A percentile compares a stretch with the other conserved stretches of the same genome.
Evolutionary conservation across 257 asterid genomes (phyloP).

Genomic region (Cruciata laevipes): DNA sequence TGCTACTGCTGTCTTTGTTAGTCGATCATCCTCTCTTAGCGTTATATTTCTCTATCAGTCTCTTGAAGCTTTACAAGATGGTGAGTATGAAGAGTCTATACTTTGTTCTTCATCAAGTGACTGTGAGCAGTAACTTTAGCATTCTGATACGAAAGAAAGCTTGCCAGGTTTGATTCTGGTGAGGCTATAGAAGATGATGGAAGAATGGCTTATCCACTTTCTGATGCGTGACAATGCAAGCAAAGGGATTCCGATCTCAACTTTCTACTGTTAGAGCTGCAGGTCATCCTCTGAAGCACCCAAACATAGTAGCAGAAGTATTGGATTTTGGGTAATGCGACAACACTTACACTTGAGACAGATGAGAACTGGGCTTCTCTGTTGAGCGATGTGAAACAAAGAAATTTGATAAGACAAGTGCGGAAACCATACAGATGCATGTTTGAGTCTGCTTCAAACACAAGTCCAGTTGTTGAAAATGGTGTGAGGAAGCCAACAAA

Average conservation of each 20-base stretch:
- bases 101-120: slow-evolving; percentile 95
- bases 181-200: no score
- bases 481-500: no score
- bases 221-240: no score
- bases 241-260: no score
- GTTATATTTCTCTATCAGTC: slow-evolving; percentile 40
- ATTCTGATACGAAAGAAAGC: slow-evolving; percentile 84
- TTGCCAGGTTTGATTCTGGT: slow-evolving; percentile 66
- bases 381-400: slow-evolving; percentile 58
- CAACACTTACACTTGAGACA: slow-evolving; percentile 60
- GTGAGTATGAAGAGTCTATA: slow-evolving; percentile 87
- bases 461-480: slow-evolving; percentile 26
- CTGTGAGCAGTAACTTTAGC: slow-evolving; percentile 93
- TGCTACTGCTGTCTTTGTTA: slow-evolving; percentile 13
- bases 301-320: slow-evolving; percentile 53
- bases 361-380: slow-evolving; percentile 87
- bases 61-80: slow-evolving; percentile 98
- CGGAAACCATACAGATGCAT: slow-evolving; percentile 65
- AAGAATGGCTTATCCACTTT: no score
- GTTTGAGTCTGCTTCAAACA: slow-evolving; percentile 24
- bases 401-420: slow-evolving; percentile 56
- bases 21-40: background rate
- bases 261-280: slow-evolving; percentile 98
- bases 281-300: slow-evolving; percentile 32
- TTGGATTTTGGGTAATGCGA: slow-evolving; percentile 90